A percentile compares a stretch with the other conserved stretches of the same genome.
phyloP scores from a whole-genome alignment of 2,329 filamentous ascomycete species.

The Davidsoniella virescens region DNA sequence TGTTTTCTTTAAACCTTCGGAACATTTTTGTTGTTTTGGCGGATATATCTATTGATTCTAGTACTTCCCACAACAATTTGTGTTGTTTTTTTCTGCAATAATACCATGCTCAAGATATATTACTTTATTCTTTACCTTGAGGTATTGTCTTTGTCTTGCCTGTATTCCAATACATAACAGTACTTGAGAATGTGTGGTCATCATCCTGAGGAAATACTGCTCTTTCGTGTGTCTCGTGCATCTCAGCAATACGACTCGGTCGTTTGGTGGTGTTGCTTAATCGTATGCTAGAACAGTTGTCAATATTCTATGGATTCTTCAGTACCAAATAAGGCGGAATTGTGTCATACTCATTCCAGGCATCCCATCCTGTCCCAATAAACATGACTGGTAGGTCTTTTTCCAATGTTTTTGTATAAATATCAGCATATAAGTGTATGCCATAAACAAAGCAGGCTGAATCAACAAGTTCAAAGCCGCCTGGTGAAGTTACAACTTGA shows the following conservation, averaged over 20 bases:
- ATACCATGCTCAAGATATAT: too few species aligned
- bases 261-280: not conserved
- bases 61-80: too few species aligned
- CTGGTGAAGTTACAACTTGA: slow-evolving; percentile 32
- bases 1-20: too few species aligned
- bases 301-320: not conserved
- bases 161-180: slow-evolving; percentile 24
- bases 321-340: not conserved
- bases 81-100: too few species aligned
- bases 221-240: slow-evolving; percentile 20
- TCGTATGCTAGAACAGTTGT: not conserved
- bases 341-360: slow-evolving; percentile 32
- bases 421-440: slow-evolving; percentile 40
- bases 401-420: slow-evolving; percentile 35
- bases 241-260: slow-evolving; percentile 18
- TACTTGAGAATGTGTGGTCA: slow-evolving; percentile 25
- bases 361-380: slow-evolving; percentile 37
- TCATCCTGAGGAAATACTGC: slow-evolving; percentile 24
- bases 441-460: slow-evolving; percentile 39
- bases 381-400: slow-evolving; percentile 33
- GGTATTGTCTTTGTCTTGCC: not conserved
- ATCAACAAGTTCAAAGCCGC: slow-evolving; percentile 34
- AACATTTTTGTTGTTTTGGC: too few species aligned
- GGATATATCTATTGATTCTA: too few species aligned
- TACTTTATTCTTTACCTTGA: not conserved